Evolutionary conservation across 352 stramenopile genomes (phyloP).

Genomic region (Phytophthora hybrid): DNA sequence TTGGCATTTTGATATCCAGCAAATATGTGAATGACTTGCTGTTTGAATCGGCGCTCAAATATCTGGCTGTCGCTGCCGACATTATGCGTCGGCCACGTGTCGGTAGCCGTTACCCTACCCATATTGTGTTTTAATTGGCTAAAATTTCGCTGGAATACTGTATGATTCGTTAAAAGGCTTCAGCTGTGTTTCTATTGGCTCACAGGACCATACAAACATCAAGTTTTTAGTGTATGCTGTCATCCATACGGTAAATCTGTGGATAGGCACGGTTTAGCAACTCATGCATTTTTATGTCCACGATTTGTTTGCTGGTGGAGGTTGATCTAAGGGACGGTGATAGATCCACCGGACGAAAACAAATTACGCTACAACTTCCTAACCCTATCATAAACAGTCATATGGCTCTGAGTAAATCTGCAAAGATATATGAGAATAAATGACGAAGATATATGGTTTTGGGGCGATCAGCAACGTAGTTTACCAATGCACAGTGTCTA

Average conservation of each 20-base stretch:
- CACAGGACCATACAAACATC: too few species aligned
- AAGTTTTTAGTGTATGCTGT: too few species aligned
- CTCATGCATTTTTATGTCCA: too few species aligned
- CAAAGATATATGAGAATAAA: conserved; percentile 8
- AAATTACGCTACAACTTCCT: conserved; percentile 1
- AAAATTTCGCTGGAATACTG: background rate
- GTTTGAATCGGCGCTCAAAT: background rate
- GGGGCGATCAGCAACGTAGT: background rate
- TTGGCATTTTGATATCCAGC: too few species aligned
- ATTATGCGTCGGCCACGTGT: background rate
- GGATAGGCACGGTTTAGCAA: too few species aligned
- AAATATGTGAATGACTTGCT: too few species aligned
- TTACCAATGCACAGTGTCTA: conserved; percentile 11
- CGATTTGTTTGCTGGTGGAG: too few species aligned
- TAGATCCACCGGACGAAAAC: conserved; percentile 9
- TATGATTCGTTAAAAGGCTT: background rate
- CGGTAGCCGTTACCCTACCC: background rate
- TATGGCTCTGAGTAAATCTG: background rate
- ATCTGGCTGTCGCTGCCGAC: background rate
- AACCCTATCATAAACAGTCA: background rate
- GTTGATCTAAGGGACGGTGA: too few species aligned
- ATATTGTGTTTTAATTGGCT: background rate
- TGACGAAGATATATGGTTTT: background rate
- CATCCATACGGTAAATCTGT: too few species aligned
- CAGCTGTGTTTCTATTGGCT: too few species aligned